phyloP scores from a whole-genome alignment of 768 basidiomycete species.

The Xerocomus spinulosus region DNA sequence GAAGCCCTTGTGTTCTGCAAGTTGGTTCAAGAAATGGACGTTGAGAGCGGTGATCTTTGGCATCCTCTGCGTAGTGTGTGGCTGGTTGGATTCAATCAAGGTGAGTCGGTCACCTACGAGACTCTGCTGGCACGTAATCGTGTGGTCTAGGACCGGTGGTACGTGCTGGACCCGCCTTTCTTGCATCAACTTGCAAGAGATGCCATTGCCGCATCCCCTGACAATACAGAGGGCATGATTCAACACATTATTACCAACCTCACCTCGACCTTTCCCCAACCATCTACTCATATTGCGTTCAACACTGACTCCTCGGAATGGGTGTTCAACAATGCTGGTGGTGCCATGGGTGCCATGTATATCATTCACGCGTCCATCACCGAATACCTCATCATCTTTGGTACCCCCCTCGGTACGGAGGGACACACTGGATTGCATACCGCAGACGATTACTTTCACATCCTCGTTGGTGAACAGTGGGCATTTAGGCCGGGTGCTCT shows the following conservation, averaged over 20 bases:
- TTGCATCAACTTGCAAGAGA: slow-evolving; percentile 71
- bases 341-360: slow-evolving; percentile 98
- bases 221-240: slow-evolving; percentile 71
- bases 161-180: slow-evolving; percentile 70
- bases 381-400: slow-evolving; percentile 95
- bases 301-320: slow-evolving; percentile 68
- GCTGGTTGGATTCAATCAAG: slow-evolving; percentile 61
- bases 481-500: slow-evolving; percentile 80
- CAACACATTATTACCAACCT: slow-evolving; percentile 79
- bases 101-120: slow-evolving; percentile 30
- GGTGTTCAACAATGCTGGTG: slow-evolving; percentile 97
- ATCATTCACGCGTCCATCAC: slow-evolving; percentile 95
- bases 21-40: slow-evolving; percentile 32
- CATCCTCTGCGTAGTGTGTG: slow-evolving; percentile 34
- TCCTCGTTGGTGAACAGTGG: slow-evolving; percentile 92
- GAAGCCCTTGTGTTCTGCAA: not conserved
- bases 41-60: slow-evolving; percentile 24
- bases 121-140: too few species aligned
- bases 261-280: slow-evolving; percentile 60
- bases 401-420: slow-evolving; percentile 94
- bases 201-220: slow-evolving; percentile 62
- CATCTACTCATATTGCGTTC: slow-evolving; percentile 48
- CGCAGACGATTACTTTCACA: slow-evolving; percentile 98
- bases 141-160: slow-evolving; percentile 88
- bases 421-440: slow-evolving; percentile 93